Conservation (phyloP, 2,329 filamentous ascomycete species). For the Penicillium verrucosum region DNA sequence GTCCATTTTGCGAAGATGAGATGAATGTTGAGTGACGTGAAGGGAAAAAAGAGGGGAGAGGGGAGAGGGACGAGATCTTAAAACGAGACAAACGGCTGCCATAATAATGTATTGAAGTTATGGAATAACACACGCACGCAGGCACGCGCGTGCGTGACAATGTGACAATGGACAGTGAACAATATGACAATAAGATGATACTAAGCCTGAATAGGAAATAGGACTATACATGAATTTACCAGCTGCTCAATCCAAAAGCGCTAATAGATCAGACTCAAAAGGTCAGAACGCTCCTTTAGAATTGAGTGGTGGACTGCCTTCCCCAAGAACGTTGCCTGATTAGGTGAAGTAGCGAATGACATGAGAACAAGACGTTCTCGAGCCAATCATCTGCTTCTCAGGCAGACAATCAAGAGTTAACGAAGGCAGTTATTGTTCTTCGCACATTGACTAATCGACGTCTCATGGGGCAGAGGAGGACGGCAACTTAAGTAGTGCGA, state of each 20-base stretch:
- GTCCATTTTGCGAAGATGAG: slow-evolving; percentile 1
- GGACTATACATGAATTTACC: slow-evolving; percentile 25
- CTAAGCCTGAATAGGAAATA: background rate
- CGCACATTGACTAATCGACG: slow-evolving; percentile 98
- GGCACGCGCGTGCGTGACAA: background rate
- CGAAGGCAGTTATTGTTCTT: slow-evolving; percentile 56
- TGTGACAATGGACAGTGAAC: background rate
- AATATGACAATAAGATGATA: background rate
- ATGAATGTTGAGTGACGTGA: background rate
- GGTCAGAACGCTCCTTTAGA: slow-evolving; percentile 18
- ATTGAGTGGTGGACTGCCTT: slow-evolving; percentile 32
- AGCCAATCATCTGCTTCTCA: slow-evolving; percentile 25
- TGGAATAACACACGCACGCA: background rate
- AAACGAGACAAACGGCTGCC: background rate
- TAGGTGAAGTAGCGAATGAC: slow-evolving; percentile 22
- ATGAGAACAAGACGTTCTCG: slow-evolving; percentile 35
- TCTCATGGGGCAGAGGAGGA: slow-evolving; percentile 68
- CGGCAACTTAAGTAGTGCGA: slow-evolving; percentile 98
- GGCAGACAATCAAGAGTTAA: slow-evolving; percentile 30
- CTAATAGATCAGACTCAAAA: slow-evolving; percentile 11
- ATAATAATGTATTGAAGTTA: background rate
- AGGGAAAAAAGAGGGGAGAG: background rate
- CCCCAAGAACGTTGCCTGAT: slow-evolving; percentile 27
- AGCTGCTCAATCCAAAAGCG: slow-evolving; percentile 30
- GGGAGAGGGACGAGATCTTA: background rate